Evolutionary conservation across 2,329 filamentous ascomycete genomes (phyloP).

Genomic region (Blumeriella jaapii): DNA sequence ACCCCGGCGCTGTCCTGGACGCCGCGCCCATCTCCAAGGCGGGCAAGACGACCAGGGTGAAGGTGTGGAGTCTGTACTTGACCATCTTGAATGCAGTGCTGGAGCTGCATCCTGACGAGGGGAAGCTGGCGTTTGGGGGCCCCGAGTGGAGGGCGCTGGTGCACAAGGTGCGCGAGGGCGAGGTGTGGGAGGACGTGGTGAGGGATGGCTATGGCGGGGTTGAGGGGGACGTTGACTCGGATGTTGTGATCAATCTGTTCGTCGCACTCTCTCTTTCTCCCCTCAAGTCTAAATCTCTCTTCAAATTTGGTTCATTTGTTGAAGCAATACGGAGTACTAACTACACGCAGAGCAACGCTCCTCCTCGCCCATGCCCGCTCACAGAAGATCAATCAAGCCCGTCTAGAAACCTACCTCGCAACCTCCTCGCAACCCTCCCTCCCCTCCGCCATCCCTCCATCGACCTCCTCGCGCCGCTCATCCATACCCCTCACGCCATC

Average conservation of each 20-base stretch:
- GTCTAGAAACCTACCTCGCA: slow-evolving; percentile 80
- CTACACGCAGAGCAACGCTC: slow-evolving; percentile 59
- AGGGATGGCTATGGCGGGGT: slow-evolving; percentile 75
- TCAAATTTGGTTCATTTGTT: no score
- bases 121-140: slow-evolving; percentile 76
- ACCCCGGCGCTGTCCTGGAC: slow-evolving; percentile 29
- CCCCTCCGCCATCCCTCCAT: slow-evolving; percentile 42
- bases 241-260: slow-evolving; percentile 84
- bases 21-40: slow-evolving; percentile 62
- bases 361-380: slow-evolving; percentile 80
- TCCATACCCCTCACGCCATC: slow-evolving; percentile 31
- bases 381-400: slow-evolving; percentile 74
- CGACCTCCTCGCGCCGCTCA: slow-evolving; percentile 40
- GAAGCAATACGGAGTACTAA: slow-evolving; percentile 17
- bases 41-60: slow-evolving; percentile 73
- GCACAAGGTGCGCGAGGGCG: slow-evolving; percentile 74
- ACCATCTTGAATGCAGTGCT: slow-evolving; percentile 86
- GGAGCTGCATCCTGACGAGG: slow-evolving; percentile 81
- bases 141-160: slow-evolving; percentile 77
- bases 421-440: slow-evolving; percentile 62
- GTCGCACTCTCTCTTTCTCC: slow-evolving; percentile 27
- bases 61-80: slow-evolving; percentile 95
- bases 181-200: slow-evolving; percentile 91
- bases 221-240: slow-evolving; percentile 85
- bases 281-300: no score